phyloP scores from a whole-genome alignment of 495 filamentous ascomycete species.

The Penicillium paxilli region DNA sequence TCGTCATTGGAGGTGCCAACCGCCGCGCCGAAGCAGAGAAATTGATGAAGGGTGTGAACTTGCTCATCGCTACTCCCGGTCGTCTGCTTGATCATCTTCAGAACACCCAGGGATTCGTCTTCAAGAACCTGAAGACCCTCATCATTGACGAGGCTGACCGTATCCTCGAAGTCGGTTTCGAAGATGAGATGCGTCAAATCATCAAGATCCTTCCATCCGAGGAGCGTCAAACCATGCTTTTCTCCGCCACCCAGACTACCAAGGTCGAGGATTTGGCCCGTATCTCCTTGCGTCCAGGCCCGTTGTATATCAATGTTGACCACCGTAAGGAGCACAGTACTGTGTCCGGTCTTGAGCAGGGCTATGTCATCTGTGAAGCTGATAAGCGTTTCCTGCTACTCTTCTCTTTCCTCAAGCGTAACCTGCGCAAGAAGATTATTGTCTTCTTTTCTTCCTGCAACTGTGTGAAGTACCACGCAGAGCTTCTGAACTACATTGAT shows the following conservation, averaged over 20 bases:
- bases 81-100: slow-evolving; percentile 92
- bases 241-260: slow-evolving; percentile 96
- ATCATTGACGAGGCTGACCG: slow-evolving; percentile 90
- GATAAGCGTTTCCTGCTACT: slow-evolving; percentile 93
- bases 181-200: slow-evolving; percentile 97
- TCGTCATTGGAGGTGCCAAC: slow-evolving; percentile 95
- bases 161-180: slow-evolving; percentile 95
- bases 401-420: slow-evolving; percentile 93
- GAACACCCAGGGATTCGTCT: slow-evolving; percentile 88
- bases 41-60: slow-evolving; percentile 88
- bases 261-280: slow-evolving; percentile 96
- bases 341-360: slow-evolving; percentile 90
- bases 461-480: slow-evolving; percentile 91
- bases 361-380: slow-evolving; percentile 89
- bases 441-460: slow-evolving; percentile 95
- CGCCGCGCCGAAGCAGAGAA: slow-evolving; percentile 90
- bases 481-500: slow-evolving; percentile 95
- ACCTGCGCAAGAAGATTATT: slow-evolving; percentile 91
- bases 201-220: slow-evolving; percentile 91
- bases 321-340: slow-evolving; percentile 76
- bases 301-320: slow-evolving; percentile 95
- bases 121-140: slow-evolving; percentile 86
- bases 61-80: slow-evolving; percentile 91
- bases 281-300: slow-evolving; percentile 88
- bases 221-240: slow-evolving; percentile 92